Evolutionary conservation across 805 yeast genomes (phyloP).

Genomic region (Yamadazyma endophytica): DNA sequence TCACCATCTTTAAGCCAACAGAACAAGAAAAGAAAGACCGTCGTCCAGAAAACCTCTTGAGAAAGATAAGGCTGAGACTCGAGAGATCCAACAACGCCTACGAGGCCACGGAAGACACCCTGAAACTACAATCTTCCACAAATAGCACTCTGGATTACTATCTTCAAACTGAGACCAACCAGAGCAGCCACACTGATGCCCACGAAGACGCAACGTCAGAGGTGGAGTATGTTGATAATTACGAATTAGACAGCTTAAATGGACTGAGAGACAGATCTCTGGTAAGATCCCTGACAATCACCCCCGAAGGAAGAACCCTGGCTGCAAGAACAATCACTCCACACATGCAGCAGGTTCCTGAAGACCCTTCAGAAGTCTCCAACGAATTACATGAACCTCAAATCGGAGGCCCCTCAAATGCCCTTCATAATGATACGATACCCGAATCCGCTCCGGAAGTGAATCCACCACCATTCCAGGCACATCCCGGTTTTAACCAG

Average conservation of each 20-base stretch:
- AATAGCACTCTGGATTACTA: no score
- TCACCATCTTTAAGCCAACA: constrained; percentile 8
- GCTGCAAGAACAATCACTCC: no score
- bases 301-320: background rate
- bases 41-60: no score
- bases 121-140: constrained; percentile 3
- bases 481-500: constrained; percentile 40
- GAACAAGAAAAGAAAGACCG: constrained; percentile 1
- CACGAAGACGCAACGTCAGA: constrained; percentile 8
- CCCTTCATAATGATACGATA: background rate
- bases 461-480: constrained; percentile 41
- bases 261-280: background rate
- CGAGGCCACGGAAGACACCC: constrained; percentile 8
- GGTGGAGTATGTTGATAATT: constrained; percentile 23
- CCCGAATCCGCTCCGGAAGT: constrained; percentile 5
- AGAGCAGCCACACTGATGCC: background rate
- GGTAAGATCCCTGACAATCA: constrained; percentile 2
- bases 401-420: constrained; percentile 1
- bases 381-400: background rate
- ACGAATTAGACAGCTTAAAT: constrained; percentile 16
- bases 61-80: no score
- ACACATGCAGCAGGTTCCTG: no score
- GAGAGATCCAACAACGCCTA: constrained; percentile 3
- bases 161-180: background rate
- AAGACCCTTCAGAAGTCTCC: background rate